Conservation (phyloP, 2,329 filamentous ascomycete species). For the Cladophialophora immunda region DNA sequence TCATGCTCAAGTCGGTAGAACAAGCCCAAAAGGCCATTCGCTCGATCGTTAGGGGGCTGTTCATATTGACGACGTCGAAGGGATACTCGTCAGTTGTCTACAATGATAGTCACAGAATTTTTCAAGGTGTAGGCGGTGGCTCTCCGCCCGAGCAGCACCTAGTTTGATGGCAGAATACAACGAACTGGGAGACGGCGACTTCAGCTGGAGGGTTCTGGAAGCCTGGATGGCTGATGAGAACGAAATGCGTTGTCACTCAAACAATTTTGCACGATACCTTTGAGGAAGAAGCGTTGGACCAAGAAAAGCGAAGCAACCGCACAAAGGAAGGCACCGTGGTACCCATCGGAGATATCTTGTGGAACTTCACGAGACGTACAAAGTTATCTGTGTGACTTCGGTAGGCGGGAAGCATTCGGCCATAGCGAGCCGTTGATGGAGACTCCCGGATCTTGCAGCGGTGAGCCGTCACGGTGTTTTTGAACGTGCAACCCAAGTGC, state of each 20-base stretch:
- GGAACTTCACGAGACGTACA: background rate
- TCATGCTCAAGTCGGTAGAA: conserved; percentile 3
- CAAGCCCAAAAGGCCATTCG: background rate
- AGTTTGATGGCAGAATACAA: background rate
- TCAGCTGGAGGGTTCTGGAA: background rate
- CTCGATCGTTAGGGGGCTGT: background rate
- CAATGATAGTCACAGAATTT: background rate
- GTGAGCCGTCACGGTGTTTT: background rate
- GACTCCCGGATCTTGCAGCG: background rate
- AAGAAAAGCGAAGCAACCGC: background rate
- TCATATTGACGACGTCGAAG: background rate
- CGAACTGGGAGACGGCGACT: background rate
- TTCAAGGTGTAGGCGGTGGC: background rate
- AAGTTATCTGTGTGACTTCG: background rate
- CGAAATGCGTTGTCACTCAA: background rate
- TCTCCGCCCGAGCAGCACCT: background rate
- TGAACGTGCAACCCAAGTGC: background rate
- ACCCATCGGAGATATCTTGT: conserved; percentile 12
- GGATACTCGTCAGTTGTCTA: background rate
- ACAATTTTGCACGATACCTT: background rate
- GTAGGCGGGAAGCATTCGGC: background rate
- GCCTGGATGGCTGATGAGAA: background rate
- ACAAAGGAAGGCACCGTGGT: conserved; percentile 9
- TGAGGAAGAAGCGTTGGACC: background rate
- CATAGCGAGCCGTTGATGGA: background rate